Base-by-base conservation (phyloP, 106 monocot species). In the Iris macrosiphon region DNA sequence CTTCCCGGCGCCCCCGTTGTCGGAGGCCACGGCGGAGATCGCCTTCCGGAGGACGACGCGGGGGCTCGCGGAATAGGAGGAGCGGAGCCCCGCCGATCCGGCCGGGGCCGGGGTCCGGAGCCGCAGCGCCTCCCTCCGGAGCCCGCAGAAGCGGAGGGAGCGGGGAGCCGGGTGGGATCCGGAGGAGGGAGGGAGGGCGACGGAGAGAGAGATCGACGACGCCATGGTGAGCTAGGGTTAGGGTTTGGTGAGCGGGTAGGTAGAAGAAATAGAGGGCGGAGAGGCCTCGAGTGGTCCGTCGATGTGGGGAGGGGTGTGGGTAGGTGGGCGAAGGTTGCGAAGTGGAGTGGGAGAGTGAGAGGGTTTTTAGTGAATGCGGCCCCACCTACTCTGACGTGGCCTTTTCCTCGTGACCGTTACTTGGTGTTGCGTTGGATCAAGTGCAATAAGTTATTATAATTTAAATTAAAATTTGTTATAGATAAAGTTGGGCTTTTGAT, bases 91-190 rank as follows among this genome's bases (percentile, higher is more conserved):
- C 3, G 26, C 17, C 12, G 32, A 23, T 7, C 48, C 22, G n/a
- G 38, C 21, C 14, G 34, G 29, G 40, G 34, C 27, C 12, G 57
- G 55, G 13, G 31, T 50, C 20, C 65, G 52, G 32, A 44, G 45
- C 22, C 60, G 51, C 38, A 75, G 39, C 2, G 56, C 76, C 42
- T 83, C 76, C 40, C 45, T 35, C 31, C 82, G 74, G 62, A 79
- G 70, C 20, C 85, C 72, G 60, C 85, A 79, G 81, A 82, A 82
- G 10, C 73, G 72, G 2, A 81, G 72, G 18, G 40, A 40, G 4
- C 31, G 38, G 2, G 41, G 12, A 31, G 13, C 49, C n/a, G 48
- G 71, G 54, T 21, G 39, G 33, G 13, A 31, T 45, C 17, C 9
- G 11, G 27, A 25, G 55, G 34, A 14, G 10, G 29, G 14, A 35